phyloP scores from a whole-genome alignment of 176 grass and related monocot species.

The Carex pumila region DNA sequence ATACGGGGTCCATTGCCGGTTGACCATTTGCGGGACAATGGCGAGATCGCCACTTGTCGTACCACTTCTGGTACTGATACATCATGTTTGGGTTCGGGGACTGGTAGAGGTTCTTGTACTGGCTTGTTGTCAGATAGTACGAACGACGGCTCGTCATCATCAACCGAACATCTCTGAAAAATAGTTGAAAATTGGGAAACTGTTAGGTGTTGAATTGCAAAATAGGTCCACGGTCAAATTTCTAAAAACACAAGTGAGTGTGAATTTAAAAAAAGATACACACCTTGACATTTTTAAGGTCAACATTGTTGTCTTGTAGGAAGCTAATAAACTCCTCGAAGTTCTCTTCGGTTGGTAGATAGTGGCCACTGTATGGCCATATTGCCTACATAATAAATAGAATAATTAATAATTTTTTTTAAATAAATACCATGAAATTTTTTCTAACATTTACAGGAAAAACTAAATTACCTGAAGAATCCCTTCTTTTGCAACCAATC shows the following conservation, averaged over 20 bases:
- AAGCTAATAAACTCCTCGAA: conserved; percentile 90
- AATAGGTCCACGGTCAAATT: neutral
- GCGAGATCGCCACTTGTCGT: neutral
- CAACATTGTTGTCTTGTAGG: conserved; percentile 74
- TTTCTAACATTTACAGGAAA: neutral
- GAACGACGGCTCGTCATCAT: conserved; percentile 58
- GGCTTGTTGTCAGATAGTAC: conserved; percentile 20
- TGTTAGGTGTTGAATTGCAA: neutral
- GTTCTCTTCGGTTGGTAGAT: conserved; percentile 87
- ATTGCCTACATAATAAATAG: conserved; percentile 43
- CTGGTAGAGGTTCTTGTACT: neutral
- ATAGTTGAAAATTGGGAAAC: neutral
- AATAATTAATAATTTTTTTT: neutral
- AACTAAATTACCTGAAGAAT: conserved; percentile 42
- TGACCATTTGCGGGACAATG: conserved; percentile 63
- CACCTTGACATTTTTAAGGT: conserved; percentile 91
- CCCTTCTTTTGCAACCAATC: conserved; percentile 70
- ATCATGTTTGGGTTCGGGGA: neutral
- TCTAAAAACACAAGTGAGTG: neutral
- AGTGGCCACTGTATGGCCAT: conserved; percentile 99
- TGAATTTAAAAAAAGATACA: neutral
- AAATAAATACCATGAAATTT: neutral
- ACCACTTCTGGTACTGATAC: conserved; percentile 1
- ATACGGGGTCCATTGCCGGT: conserved; percentile 53
- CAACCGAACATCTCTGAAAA: conserved; percentile 60